Evolutionary conservation across 108 stramenopile species (phyloP), one percentile per base, ranked within the genome.

Genomic region (Conticribra weissflogii): DNA sequence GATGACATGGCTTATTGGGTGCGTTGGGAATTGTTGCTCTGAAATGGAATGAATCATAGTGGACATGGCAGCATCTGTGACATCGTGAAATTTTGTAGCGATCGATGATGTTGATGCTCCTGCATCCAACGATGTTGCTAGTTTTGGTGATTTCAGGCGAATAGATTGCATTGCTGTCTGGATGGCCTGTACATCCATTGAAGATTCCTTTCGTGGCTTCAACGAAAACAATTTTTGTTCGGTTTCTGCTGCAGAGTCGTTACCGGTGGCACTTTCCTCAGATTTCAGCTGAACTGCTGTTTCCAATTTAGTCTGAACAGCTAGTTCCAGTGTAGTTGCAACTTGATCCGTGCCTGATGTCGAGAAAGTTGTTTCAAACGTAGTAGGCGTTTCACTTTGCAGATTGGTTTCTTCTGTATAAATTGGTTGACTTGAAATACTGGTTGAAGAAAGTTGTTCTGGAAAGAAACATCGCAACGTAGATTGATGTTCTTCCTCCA

Each of bases 121-220:
- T 28, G 62, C 81, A 28, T 81, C 81, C 24, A 81, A 66, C 2
- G 58, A 45, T 14, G 59, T 66, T 28, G 81, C 81, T 0, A 81
- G 54, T n/a, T 67, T 25, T 12, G 81, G 81, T 9, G 81, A 69
- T 46, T 66, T 72, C 41, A 64, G 34, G 18, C 81, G 59, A 18
- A 81, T 81, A 21, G 76, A 71, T 36, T 66, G 48, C 81, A 81
- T 66, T 27, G 76, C 76, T 48, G 54, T 57, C 59, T 67, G 56
- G 22, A 81, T 64, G 23, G 76, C 76, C 17, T 66, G 31, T 15
- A 66, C 27, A 54, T 81, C 63, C 47, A 71, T 19, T 46, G 52
- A 32, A 44, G 45, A 65, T 41, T 54, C 5, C 2, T 15, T 55
- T 22, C 1, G 18, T 57, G 14, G 9, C 41, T 54, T 66, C 22